Evolutionary conservation across 2,329 filamentous ascomycete species (phyloP), one percentile per base, ranked within the genome.

Genomic region (Talaromyces sp.): DNA sequence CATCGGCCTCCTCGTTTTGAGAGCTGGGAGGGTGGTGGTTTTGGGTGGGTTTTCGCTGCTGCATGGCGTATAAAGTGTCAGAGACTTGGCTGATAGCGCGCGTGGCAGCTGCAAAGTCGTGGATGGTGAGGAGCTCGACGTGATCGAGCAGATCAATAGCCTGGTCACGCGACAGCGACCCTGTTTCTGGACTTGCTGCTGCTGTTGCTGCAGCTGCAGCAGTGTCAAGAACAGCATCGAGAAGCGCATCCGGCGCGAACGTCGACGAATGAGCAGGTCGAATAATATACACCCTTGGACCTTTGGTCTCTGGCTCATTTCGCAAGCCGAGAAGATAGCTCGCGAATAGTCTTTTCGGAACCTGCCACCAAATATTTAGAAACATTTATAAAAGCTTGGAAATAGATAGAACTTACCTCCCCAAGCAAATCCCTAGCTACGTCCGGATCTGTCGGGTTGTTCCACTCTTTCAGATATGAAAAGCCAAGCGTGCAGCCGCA

Each of bases 91-190:
- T 62, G 39, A 76, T 70, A 5, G 74, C 73, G 33, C 72, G 69
- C 17, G 64, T 64, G 13, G 71, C 71, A 33, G 65, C 65, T 1
- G 67, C 47, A 44, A 76, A 67, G 57, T 72, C 69, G 33, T 71
- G 70, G 7, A 75, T 69, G 1, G 72, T 70, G 47, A 75, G 66
- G 9, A 75, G 58, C 36, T 75, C 70, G 15, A 76, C 74, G 13
- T 64, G 60, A 61, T 75, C 72, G 1, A 76, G 68, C 17, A 60
- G 63, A 39, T 60, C 59, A 44, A 76, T 69, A 53, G 73, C 72
- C n/a, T 74, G 67, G 22, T 65, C 64, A 39, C 64, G 68, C 1
- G 69, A 64, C 13, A 55, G 42, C 4, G 7, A 17, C 8, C 0
- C 36, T n/a, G 36, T 8, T 7, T 39, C 17, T n/a, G 5, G 36